phyloP scores from a whole-genome alignment of 2,329 filamentous ascomycete genomes.

The Cyphellophora europaea region DNA sequence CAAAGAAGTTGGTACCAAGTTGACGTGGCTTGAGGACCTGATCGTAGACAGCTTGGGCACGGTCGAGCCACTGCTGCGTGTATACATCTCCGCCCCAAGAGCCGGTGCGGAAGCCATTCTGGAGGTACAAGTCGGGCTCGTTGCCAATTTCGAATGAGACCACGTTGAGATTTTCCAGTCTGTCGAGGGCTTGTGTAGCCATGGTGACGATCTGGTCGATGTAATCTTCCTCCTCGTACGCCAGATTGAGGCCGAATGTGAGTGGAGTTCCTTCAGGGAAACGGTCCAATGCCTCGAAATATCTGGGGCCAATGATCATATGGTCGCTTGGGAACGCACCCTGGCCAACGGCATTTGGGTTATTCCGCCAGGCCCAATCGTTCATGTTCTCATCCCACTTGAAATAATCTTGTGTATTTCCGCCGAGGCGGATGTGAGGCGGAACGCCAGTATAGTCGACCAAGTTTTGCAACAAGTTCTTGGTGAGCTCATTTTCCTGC shows the following conservation, averaged over 20 bases:
- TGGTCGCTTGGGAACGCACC: slow-evolving; percentile 33
- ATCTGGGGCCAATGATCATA: slow-evolving; percentile 38
- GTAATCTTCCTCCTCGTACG: slow-evolving; percentile 36
- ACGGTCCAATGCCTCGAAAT: slow-evolving; percentile 38
- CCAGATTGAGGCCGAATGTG: slow-evolving; percentile 42
- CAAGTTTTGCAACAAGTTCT: slow-evolving; percentile 41
- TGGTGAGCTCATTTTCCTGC: slow-evolving; percentile 32
- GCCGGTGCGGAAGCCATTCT: slow-evolving; percentile 37
- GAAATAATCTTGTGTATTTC: slow-evolving; percentile 44
- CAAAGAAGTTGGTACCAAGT: slow-evolving; percentile 36
- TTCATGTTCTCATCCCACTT: slow-evolving; percentile 30
- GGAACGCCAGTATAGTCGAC: slow-evolving; percentile 40
- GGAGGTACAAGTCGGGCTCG: slow-evolving; percentile 21
- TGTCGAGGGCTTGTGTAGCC: slow-evolving; percentile 22
- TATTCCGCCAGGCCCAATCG: slow-evolving; percentile 28
- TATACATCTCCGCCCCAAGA: slow-evolving; percentile 36
- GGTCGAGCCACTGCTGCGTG: slow-evolving; percentile 36
- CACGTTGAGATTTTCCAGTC: slow-evolving; percentile 17
- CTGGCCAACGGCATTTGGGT: slow-evolving; percentile 27
- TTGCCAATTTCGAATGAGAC: slow-evolving; percentile 24
- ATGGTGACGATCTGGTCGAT: slow-evolving; percentile 31
- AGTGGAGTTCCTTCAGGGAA: slow-evolving; percentile 41
- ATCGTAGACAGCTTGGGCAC: slow-evolving; percentile 34
- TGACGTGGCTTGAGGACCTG: slow-evolving; percentile 34
- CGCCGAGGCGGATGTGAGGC: slow-evolving; percentile 40